Base-by-base conservation (phyloP, 352 stramenopile species). In the Phytophthora litchii region DNA sequence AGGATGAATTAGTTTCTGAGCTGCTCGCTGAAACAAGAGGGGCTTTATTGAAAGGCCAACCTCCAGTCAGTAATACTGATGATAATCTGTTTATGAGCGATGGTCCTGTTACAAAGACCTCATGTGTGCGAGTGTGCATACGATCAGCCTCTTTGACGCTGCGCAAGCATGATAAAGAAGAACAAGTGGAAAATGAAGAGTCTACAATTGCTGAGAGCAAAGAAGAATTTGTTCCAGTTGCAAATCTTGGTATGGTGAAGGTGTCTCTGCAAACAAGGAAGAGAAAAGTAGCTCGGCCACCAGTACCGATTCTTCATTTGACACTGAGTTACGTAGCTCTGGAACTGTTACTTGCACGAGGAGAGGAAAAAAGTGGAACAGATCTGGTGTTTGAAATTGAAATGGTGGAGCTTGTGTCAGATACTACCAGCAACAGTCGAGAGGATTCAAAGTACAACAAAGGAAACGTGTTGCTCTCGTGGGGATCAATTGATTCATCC, bases 311-410 rank as follows among this genome's bases (percentile, higher is more conserved):
- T 32, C 70, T 83, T 16, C 65, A 68, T 3, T 67, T 94, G 14
- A 67, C 65, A 1, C 34, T 88, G 20, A 80, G 72, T 25, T 89
- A 83, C 23, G 56, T 81, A 11, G 75, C 72, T 3, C 60, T 92
- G 14, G 80, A 89, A 67, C 49, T 68, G 44, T 60, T 84, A 16
- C 17, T 76, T 27, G 57, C 60, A 40, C 72, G 64, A 32, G 62
- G 66, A 16, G 67, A 69, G 4, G 50, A 66, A n/a, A 35, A 63
- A 51, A 56, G 47, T 6, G 60, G 47, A 40, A 72, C 49, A 4
- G 82, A 92, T 45, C 5, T 93, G 14, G 78, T 90, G 14, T 75
- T 92, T 56, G 86, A 94, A 68, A 74, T 94, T 17, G 81, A 90
- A 48, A 77, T 75, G 8, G 57, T 91, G 9, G 70, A 86, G 52